Conservation (phyloP, 305 asterid genomes). For the Coffea humblotiana region DNA sequence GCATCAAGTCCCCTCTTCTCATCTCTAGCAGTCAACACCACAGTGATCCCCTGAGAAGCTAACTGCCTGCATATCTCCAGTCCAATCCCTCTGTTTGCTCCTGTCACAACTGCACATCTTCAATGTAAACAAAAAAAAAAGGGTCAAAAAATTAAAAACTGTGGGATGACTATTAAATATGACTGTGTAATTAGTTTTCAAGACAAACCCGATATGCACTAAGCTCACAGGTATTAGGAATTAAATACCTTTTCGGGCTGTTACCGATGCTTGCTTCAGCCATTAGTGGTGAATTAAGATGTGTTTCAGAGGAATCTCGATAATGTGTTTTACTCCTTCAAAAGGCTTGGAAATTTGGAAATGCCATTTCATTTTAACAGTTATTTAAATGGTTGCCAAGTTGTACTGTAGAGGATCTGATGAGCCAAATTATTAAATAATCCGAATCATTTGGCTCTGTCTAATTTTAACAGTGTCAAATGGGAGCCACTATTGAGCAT, state of each 20-base stretch:
- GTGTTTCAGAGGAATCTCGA: not conserved
- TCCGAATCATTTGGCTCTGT: too few species aligned
- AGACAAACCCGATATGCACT: too few species aligned
- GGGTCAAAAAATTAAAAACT: not conserved
- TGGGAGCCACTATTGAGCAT: too few species aligned
- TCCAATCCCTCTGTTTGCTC: slow-evolving; percentile 57
- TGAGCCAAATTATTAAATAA: too few species aligned
- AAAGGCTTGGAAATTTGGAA: too few species aligned
- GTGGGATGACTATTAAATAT: not conserved
- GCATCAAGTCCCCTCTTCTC: slow-evolving; percentile 26
- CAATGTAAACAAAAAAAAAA: not conserved
- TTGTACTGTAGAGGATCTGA: too few species aligned
- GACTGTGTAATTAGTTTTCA: too few species aligned
- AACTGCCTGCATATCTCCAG: slow-evolving; percentile 49
- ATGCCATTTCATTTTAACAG: too few species aligned
- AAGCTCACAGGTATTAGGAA: too few species aligned
- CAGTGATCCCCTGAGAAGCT: slow-evolving; percentile 40
- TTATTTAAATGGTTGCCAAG: too few species aligned
- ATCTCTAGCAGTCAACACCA: slow-evolving; percentile 28
- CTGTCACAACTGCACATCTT: slow-evolving; percentile 58
- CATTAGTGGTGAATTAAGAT: not conserved
- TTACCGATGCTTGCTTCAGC: not conserved
- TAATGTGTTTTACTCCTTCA: too few species aligned
- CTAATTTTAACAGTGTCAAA: too few species aligned
- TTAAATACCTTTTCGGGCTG: not conserved